These are phyloP conservation scores for Phragmites australis DNA, from an alignment of 176 grass and related monocot species.

Conservation along the genomic window DNA sequence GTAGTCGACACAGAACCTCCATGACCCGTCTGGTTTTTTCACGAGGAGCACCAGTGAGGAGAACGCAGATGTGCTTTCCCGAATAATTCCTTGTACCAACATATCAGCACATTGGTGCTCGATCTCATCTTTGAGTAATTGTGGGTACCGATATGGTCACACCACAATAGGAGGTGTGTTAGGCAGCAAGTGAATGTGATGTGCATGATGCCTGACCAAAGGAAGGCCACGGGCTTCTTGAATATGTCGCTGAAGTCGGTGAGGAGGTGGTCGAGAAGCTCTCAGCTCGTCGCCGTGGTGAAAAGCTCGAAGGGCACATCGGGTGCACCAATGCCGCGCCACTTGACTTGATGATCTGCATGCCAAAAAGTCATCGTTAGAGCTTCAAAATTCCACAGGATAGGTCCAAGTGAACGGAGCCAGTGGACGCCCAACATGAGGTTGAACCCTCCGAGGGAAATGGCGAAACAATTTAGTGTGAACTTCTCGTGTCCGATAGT, in stretches of 20 bases:
- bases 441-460: neutral
- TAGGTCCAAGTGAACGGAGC: neutral
- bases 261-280: neutral
- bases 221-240: neutral
- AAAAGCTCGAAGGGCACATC: neutral
- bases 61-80: neutral
- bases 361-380: too few species aligned
- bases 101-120: neutral
- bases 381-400: too few species aligned
- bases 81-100: neutral
- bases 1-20: neutral
- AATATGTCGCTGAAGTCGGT: neutral
- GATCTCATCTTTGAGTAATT: neutral
- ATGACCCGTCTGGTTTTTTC: neutral
- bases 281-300: neutral
- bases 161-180: neutral
- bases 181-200: neutral
- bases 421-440: neutral
- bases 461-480: neutral
- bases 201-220: too few species aligned
- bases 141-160: neutral
- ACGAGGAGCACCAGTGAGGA: neutral
- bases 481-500: neutral
- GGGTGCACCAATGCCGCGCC: neutral
- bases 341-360: neutral